Percentiles rank a stretch among this genome's conserved stretches.
phyloP scores from a whole-genome alignment of 768 basidiomycete species.

The Lactarius vividus region DNA sequence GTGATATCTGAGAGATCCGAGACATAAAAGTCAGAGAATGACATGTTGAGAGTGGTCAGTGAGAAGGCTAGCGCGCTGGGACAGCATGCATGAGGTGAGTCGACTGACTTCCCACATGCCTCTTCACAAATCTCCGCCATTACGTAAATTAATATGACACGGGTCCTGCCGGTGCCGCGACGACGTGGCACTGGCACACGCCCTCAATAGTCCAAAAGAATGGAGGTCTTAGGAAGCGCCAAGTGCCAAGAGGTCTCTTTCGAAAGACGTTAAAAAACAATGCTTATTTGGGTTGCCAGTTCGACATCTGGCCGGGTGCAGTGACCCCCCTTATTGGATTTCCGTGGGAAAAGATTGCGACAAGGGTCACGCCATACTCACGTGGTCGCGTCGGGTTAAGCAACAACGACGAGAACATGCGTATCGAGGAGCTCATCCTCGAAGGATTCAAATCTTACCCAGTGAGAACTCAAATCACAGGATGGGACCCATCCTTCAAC shows the following conservation, averaged over 20 bases:
- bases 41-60: slow-evolving; percentile 18
- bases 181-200: too few relatives aligned
- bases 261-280: not conserved
- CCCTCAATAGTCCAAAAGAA: not conserved
- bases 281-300: not conserved
- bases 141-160: not conserved
- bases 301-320: not conserved
- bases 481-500: slow-evolving; percentile 98
- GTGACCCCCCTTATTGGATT: not conserved
- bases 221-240: not conserved
- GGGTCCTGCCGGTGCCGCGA: too few relatives aligned
- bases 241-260: not conserved
- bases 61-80: not conserved
- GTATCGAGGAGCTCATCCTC: slow-evolving; percentile 29
- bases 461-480: slow-evolving; percentile 90
- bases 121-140: not conserved
- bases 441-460: slow-evolving; percentile 98
- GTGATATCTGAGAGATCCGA: slow-evolving; percentile 34
- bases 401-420: slow-evolving; percentile 10
- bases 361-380: slow-evolving; percentile 10
- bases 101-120: not conserved
- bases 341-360: not conserved
- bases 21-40: slow-evolving; percentile 29
- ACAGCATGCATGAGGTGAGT: not conserved
- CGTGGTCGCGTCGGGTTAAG: slow-evolving; percentile 18